These are phyloP conservation scores for Plasmodium billcollinsi DNA, from an alignment of 169 alveolate genomes.

Conservation along the genomic window DNA sequence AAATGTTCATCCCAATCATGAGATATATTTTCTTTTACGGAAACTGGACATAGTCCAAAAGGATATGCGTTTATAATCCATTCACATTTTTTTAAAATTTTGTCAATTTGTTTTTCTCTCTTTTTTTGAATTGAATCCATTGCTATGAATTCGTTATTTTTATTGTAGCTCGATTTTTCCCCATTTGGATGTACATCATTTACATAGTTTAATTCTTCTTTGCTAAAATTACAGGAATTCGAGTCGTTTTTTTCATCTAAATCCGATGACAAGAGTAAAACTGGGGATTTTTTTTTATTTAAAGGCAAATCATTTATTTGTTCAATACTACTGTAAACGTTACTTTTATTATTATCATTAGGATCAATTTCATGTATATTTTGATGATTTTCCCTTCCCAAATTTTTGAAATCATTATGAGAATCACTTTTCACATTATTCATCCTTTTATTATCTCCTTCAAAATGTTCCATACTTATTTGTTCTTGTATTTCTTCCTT, in stretches of 20 bases:
- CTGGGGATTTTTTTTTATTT: neutral
- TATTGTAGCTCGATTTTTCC: conserved; percentile 23
- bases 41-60: conserved; percentile 59
- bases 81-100: conserved; percentile 74
- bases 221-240: conserved; percentile 29
- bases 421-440: neutral
- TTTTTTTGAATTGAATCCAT: conserved; percentile 60
- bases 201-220: conserved; percentile 27
- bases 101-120: conserved; percentile 69
- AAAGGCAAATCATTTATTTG: neutral
- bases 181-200: conserved; percentile 21
- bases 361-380: neutral
- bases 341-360: neutral
- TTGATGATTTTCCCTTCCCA: neutral
- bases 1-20: conserved; percentile 78
- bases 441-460: conserved; percentile 12
- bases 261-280: neutral
- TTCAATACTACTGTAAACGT: neutral
- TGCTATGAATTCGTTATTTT: conserved; percentile 24
- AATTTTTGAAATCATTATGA: conserved; percentile 4
- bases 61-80: conserved; percentile 75
- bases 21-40: conserved; percentile 31
- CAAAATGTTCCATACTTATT: conserved; percentile 45
- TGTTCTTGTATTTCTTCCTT: conserved; percentile 30
- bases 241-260: conserved; percentile 11